phyloP scores from a whole-genome alignment of 257 asterid species.

The Capsicum pubescens region DNA sequence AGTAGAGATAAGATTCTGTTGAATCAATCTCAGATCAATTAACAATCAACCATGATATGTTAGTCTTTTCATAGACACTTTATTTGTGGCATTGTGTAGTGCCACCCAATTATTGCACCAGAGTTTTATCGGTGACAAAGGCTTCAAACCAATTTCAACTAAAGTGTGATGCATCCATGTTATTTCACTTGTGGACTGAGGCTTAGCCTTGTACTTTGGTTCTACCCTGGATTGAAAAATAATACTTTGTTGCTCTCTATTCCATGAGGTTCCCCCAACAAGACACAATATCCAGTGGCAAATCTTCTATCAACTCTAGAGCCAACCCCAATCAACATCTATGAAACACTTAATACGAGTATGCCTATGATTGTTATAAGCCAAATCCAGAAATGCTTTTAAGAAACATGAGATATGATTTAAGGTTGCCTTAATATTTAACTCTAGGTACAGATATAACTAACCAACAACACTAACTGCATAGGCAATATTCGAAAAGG shows the following conservation, averaged over 20 bases:
- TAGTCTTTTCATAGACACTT: not conserved
- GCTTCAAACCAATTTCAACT: not conserved
- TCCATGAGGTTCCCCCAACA: slow-evolving; percentile 12
- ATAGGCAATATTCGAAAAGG: no score
- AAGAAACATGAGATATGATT: not conserved
- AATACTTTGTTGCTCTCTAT: not conserved
- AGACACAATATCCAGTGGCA: not conserved
- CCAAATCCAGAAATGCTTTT: not conserved
- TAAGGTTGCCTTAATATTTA: not conserved
- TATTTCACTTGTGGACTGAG: not conserved
- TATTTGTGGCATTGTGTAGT: not conserved
- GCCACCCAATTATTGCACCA: not conserved
- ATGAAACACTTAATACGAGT: not conserved
- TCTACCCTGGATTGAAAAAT: not conserved
- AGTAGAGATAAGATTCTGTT: not conserved
- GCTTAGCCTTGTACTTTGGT: not conserved
- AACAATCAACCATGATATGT: not conserved
- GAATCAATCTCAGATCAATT: not conserved
- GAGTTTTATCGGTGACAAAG: not conserved
- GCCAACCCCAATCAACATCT: not conserved
- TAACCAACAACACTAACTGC: no score
- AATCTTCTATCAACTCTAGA: not conserved
- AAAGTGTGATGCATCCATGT: not conserved
- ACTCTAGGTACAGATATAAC: not conserved
- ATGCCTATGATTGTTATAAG: not conserved